These are phyloP conservation scores for Boletus pseudopeckii DNA, from an alignment of 768 basidiomycete genomes.

Conservation along the genomic window DNA sequence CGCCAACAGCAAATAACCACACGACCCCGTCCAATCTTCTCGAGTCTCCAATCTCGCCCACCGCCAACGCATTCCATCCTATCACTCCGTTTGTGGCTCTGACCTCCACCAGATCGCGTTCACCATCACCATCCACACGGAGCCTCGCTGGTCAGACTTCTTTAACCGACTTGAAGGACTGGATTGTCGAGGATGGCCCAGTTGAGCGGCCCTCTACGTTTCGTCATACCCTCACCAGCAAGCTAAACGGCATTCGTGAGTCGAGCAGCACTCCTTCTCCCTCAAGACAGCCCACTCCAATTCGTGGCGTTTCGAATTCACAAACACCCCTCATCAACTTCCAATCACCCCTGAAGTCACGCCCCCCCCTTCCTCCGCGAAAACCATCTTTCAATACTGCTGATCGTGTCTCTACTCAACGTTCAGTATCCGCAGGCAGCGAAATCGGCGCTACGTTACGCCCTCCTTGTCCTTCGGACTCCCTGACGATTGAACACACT, in stretches of 20 bases:
- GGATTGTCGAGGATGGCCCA: slow-evolving; percentile 65
- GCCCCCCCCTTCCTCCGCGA: slow-evolving; percentile 65
- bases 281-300: slow-evolving; percentile 8
- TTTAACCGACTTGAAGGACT: slow-evolving; percentile 69
- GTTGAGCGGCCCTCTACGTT: slow-evolving; percentile 18
- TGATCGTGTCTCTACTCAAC: slow-evolving; percentile 37
- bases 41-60: slow-evolving; percentile 50
- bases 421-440: slow-evolving; percentile 11
- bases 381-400: slow-evolving; percentile 54
- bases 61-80: slow-evolving; percentile 40
- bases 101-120: slow-evolving; percentile 27
- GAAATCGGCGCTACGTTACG: slow-evolving; percentile 18
- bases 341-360: slow-evolving; percentile 45
- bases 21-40: slow-evolving; percentile 32
- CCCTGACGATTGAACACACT: slow-evolving; percentile 55
- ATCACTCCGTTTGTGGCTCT: slow-evolving; percentile 37
- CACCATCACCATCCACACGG: slow-evolving; percentile 48
- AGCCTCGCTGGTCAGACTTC: slow-evolving; percentile 47
- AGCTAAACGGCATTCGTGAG: slow-evolving; percentile 17
- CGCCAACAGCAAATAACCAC: background rate
- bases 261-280: slow-evolving; percentile 27
- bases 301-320: slow-evolving; percentile 5
- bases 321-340: slow-evolving; percentile 53
- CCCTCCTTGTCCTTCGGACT: slow-evolving; percentile 40
- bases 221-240: slow-evolving; percentile 8